Evolutionary conservation across 306 rosid genomes (phyloP).

Genomic region (Inga oerstediana): DNA sequence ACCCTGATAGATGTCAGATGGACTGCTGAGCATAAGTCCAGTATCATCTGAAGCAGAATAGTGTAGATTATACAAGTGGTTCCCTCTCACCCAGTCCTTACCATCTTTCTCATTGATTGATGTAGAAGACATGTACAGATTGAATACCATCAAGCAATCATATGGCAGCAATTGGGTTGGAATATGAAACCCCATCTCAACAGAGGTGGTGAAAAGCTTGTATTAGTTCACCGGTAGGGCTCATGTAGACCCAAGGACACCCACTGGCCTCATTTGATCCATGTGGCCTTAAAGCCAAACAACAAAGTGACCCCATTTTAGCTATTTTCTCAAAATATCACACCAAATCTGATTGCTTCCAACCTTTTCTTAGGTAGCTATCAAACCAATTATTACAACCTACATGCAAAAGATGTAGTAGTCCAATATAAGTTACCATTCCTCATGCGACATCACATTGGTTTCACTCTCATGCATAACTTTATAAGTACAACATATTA

Average conservation of each 20-base stretch:
- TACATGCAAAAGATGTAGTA: conserved; percentile 8
- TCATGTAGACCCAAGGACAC: conserved; percentile 87
- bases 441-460: conserved; percentile 10
- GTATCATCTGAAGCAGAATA: conserved; percentile 68
- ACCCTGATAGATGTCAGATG: conserved; percentile 69
- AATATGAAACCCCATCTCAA: conserved; percentile 83
- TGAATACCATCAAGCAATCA: conserved; percentile 49
- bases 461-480: conserved; percentile 8
- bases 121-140: conserved; percentile 56
- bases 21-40: conserved; percentile 64
- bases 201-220: conserved; percentile 78
- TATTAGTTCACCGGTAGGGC: conserved; percentile 88
- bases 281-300: conserved; percentile 99
- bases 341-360: conserved; percentile 40
- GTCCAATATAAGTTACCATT: conserved; percentile 2
- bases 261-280: conserved; percentile 77
- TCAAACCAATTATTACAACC: background rate
- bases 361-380: conserved; percentile 26
- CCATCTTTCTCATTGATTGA: conserved; percentile 69
- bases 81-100: conserved; percentile 74
- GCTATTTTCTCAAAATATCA: conserved; percentile 60
- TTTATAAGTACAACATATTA: background rate
- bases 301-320: conserved; percentile 97
- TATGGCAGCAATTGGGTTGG: conserved; percentile 68
- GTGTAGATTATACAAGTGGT: conserved; percentile 66